Base-by-base conservation (phyloP, 768 basidiomycete genomes). In the Trametes sanguinea region DNA sequence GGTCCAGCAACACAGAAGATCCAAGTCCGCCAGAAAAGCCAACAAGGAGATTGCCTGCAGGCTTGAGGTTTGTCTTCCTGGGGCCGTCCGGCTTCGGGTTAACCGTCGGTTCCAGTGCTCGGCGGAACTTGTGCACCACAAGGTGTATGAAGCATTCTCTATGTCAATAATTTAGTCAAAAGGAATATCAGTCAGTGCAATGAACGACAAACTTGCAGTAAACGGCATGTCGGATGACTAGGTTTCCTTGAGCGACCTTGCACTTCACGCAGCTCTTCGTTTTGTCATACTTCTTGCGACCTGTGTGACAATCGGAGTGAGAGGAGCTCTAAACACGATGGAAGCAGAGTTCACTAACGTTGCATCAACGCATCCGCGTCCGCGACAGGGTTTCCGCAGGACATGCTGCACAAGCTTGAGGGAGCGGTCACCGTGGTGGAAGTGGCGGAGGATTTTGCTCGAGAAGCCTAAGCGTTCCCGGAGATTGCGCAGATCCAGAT, bases 21-120 rank as follows among this genome's bases (percentile, higher is more conserved):
- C 89, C 87, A 1, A 91, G 77, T 2, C 92, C 91, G 7, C 92
- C 92, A n/a, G 91, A 92, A 61, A 87, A 84, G 1, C 81, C 91
- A 16, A 94, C 71, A 8, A 87, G 74, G 4, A 94, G 75, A 60
- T 87, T 85, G 51, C 90, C 90, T 8, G 82, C 76, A 2, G 91
- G 89, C 66, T 85, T 86, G 4, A 90, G 76, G 10, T 79, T 77
- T 54, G 83, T 85, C 39, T 84, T 80, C 45, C 86, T 80, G 16
- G 84, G 79, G 9, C 80, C 82, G 65, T 84, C 79, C 13, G 82
- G 75, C n/a, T 76, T 75, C 4, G 76, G 74, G 62, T 90, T 90
- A 46, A 92, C 78, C 10, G 73, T 77, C 2, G 89, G 87, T 66
- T 90, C 88, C 8, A 93, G 75, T 0, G 80, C 76, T 56, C 83